Conservation (phyloP, 768 basidiomycete genomes). For the Trametes meyenii region DNA sequence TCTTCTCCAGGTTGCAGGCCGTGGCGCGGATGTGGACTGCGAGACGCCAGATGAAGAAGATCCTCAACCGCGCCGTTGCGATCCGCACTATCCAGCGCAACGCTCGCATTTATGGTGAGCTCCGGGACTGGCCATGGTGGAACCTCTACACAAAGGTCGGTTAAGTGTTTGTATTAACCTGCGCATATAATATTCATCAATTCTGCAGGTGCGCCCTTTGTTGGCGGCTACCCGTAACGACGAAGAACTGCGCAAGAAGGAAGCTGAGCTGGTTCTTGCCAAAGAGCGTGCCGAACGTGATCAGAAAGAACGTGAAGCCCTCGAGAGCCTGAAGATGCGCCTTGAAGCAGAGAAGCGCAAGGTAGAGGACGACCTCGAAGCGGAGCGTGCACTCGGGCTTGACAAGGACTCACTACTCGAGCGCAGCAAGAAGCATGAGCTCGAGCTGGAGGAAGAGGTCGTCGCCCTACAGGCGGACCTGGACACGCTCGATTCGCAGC, state of each 20-base stretch:
- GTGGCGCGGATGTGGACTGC: slow-evolving; percentile 84
- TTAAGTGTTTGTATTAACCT: background rate
- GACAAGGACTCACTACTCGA: slow-evolving; percentile 87
- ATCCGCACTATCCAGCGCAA: slow-evolving; percentile 93
- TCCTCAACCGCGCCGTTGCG: slow-evolving; percentile 89
- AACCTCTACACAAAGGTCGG: slow-evolving; percentile 89
- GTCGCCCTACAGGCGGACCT: slow-evolving; percentile 78
- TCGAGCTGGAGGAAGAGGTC: slow-evolving; percentile 85
- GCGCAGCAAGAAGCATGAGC: slow-evolving; percentile 83
- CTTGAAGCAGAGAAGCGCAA: slow-evolving; percentile 83
- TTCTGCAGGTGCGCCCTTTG: slow-evolving; percentile 77
- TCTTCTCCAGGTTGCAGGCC: slow-evolving; percentile 90
- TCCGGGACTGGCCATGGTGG: slow-evolving; percentile 99
- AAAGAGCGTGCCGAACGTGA: slow-evolving; percentile 90
- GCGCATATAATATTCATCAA: background rate
- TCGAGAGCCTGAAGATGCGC: slow-evolving; percentile 80
- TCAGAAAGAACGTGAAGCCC: slow-evolving; percentile 72
- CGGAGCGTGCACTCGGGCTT: slow-evolving; percentile 74
- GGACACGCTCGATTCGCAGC: slow-evolving; percentile 82
- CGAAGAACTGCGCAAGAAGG: slow-evolving; percentile 87
- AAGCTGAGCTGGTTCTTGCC: slow-evolving; percentile 75
- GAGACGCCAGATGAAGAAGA: slow-evolving; percentile 89
- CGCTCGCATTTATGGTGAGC: slow-evolving; percentile 85
- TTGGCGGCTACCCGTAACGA: slow-evolving; percentile 92
- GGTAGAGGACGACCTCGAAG: slow-evolving; percentile 79